These are phyloP conservation scores for Setomelanomma holmii DNA, from an alignment of 2,329 filamentous ascomycete species.

Conservation along the genomic window DNA sequence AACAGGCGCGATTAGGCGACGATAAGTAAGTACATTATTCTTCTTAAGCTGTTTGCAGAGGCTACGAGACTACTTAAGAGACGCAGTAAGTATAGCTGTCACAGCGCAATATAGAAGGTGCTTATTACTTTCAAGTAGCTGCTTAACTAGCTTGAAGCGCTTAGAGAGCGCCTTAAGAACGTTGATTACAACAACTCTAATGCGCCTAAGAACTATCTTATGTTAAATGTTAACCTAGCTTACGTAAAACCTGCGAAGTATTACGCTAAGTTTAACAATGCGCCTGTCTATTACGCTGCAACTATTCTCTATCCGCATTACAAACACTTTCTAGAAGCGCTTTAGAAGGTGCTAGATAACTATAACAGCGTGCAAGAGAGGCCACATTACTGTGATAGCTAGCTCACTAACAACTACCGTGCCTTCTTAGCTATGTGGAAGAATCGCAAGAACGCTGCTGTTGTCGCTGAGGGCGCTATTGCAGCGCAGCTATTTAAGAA, in stretches of 20 bases:
- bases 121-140: too few relatives aligned
- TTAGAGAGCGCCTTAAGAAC: not conserved
- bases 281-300: constrained; percentile 4
- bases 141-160: not conserved
- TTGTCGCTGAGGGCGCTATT: not conserved
- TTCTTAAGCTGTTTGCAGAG: constrained; percentile 1
- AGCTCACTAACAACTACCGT: not conserved
- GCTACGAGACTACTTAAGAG: constrained; percentile 1
- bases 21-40: constrained; percentile 5
- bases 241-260: not conserved
- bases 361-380: not conserved
- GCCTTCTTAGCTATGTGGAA: not conserved
- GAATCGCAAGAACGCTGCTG: not conserved
- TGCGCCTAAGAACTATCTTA: constrained; percentile 2
- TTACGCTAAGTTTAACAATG: constrained; percentile 2
- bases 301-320: not conserved
- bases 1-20: not conserved
- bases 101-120: too few relatives aligned
- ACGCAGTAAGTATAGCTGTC: not conserved
- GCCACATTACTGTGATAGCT: not conserved
- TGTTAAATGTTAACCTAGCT: constrained; percentile 2
- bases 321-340: not conserved
- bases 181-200: constrained; percentile 2
- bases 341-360: too few relatives aligned
- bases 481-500: not conserved